These are phyloP conservation scores for Backusella liffmaniae DNA, from an alignment of 192 early-diverging fungal species.

Conservation along the genomic window DNA sequence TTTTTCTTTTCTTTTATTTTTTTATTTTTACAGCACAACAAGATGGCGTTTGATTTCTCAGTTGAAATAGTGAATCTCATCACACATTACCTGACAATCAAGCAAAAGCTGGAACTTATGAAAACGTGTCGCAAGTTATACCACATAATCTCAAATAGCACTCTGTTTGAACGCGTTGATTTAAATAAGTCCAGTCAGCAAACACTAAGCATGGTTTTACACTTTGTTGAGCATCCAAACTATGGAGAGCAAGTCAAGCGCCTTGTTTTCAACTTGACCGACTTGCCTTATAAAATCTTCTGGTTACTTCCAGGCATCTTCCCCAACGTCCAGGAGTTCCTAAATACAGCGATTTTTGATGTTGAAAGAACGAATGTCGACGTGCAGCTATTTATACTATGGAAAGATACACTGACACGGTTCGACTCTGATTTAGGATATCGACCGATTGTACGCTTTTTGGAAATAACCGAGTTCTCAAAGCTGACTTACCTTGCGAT, in stretches of 20 bases:
- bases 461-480: no score
- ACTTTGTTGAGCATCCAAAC: background rate
- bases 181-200: background rate
- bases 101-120: background rate
- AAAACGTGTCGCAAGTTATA: background rate
- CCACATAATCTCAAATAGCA: background rate
- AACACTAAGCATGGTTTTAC: background rate
- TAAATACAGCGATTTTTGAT: background rate
- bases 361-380: background rate
- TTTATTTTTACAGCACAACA: no score
- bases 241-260: background rate
- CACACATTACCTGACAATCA: no score
- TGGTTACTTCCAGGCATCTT: background rate
- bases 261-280: background rate
- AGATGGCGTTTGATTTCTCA: no score
- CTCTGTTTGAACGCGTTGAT: background rate
- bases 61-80: no score
- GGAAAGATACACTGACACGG: background rate
- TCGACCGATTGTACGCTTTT: no score
- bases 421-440: no score
- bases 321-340: background rate
- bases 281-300: background rate
- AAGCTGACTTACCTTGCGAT: background rate
- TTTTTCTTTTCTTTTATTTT: no score
- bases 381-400: background rate